Evolutionary conservation across 1,284 basidiomycete species (phyloP), one percentile per base, ranked within the genome.

Genomic region (Kwoniella shivajii): DNA sequence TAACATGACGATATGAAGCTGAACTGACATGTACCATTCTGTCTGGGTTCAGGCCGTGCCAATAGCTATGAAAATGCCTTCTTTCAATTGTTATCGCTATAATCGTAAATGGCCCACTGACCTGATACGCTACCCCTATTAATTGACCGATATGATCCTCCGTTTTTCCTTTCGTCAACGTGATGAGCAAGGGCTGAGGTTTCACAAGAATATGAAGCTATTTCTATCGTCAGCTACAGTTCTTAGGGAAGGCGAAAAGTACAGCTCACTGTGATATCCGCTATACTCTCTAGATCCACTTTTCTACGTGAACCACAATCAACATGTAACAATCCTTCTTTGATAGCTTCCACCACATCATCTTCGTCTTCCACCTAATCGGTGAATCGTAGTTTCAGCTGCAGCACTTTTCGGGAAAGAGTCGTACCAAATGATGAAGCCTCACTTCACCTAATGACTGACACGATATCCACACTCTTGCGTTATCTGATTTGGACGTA

Each of bases 241-340:
- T 18, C n/a, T 22, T n/a, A 14, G 18, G 20, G 20, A 20, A 13
- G 16, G 16, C 22, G 31, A 2, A 5, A 36, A 20, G 29, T 30
- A 41, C 26, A 30, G 47, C 64, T 53, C 38, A 65, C 66, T 22
- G 54, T 29, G 7, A 66, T 29, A 6, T 56, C 33, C 5, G 53
- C 27, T 18, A 30, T 26, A 24, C 33, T 33, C 4, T 38, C 22
- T 10, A 63, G 20, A 16, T 45, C 49, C 6, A 42, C 31, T 24
- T 34, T 41, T 16, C 52, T 31, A 14, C 47, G 49, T 7, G 39
- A 2, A 13, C 49, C 50, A 18, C 50, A 29, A 49, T 63, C 48
- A 24, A 67, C 57, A 54, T 68, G 66, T 14, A 70, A 53, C 26
- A 63, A 55, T 0, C 68, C 68, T 5, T 46, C 52, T 37, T 57